Conservation (phyloP, 73 alveolate species). For the Blepharisma stoltei region DNA sequence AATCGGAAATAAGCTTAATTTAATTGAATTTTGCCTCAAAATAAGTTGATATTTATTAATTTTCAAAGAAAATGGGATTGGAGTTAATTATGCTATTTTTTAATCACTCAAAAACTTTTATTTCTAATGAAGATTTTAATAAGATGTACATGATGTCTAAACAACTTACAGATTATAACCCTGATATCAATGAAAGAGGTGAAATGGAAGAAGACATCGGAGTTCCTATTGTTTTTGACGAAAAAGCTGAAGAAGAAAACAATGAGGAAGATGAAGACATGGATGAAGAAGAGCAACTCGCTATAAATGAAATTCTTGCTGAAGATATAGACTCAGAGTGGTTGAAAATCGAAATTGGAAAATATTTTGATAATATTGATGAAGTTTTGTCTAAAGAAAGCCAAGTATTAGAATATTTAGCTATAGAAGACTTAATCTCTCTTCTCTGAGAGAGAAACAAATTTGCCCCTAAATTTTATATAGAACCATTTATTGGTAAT, state of each 20-base stretch:
- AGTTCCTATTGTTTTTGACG: not conserved
- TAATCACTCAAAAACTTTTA: not conserved
- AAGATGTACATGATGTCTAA: constrained; percentile 59
- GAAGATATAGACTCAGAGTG: constrained; percentile 38
- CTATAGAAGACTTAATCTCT: constrained; percentile 28
- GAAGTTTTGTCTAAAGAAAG: constrained; percentile 51
- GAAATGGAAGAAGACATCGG: constrained; percentile 54
- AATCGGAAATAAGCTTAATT: constrained; percentile 76
- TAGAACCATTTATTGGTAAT: too few species aligned
- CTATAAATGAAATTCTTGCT: constrained; percentile 16
- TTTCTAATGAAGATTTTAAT: constrained; percentile 60
- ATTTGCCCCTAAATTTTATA: too few species aligned
- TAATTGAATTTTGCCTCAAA: constrained; percentile 33
- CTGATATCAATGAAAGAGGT: constrained; percentile 42
- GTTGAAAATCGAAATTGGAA: constrained; percentile 48
- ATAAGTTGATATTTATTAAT: not conserved
- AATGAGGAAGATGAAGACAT: constrained; percentile 57
- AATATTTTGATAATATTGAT: constrained; percentile 45
- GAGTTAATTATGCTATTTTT: not conserved
- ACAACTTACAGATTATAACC: constrained; percentile 72
- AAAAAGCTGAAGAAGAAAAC: constrained; percentile 49
- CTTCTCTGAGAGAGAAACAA: too few species aligned
- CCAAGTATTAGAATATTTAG: constrained; percentile 56
- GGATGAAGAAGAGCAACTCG: constrained; percentile 44
- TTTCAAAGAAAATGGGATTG: not conserved